Evolutionary conservation across 495 filamentous ascomycete species (phyloP).

Genomic region (Aspergillus sparsus): DNA sequence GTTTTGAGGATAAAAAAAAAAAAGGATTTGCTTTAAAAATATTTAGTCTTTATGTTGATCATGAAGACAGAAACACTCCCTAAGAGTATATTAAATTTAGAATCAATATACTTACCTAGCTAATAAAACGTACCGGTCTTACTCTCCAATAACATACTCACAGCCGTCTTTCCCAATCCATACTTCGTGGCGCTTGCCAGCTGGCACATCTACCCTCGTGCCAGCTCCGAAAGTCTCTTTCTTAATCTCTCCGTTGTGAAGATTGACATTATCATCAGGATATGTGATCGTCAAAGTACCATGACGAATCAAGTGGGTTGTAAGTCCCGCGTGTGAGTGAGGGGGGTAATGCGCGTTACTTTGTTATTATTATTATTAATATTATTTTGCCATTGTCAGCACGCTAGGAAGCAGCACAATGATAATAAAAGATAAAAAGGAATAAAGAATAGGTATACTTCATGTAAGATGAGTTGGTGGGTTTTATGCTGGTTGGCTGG

Average conservation of each 20-base stretch:
- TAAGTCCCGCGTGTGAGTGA: slow-evolving; percentile 67
- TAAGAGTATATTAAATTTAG: neutral
- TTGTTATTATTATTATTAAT: neutral
- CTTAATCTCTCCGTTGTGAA: slow-evolving; percentile 36
- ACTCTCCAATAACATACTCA: slow-evolving; percentile 85
- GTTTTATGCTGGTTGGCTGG: neutral
- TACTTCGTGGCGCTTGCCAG: slow-evolving; percentile 72
- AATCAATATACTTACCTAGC: neutral
- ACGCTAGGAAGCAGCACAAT: neutral
- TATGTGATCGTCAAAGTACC: slow-evolving; percentile 74
- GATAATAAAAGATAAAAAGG: neutral
- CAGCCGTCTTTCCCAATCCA: slow-evolving; percentile 80
- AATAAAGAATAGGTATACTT: neutral
- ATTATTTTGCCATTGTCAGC: neutral
- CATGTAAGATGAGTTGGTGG: neutral
- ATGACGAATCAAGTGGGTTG: slow-evolving; percentile 74
- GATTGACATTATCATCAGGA: slow-evolving; percentile 59
- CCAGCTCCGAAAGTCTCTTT: slow-evolving; percentile 71
- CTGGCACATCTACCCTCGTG: slow-evolving; percentile 74
- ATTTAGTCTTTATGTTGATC: too few relatives aligned
- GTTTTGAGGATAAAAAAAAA: too few relatives aligned
- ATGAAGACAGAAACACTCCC: neutral
- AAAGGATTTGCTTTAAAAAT: too few relatives aligned
- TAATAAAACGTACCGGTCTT: slow-evolving; percentile 12
- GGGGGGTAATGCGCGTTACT: slow-evolving; percentile 75